Percentiles rank a stretch among this genome's conserved stretches.
Evolutionary conservation across 1,284 basidiomycete species (phyloP).

Genomic region (Ceratobasidium sp.): DNA sequence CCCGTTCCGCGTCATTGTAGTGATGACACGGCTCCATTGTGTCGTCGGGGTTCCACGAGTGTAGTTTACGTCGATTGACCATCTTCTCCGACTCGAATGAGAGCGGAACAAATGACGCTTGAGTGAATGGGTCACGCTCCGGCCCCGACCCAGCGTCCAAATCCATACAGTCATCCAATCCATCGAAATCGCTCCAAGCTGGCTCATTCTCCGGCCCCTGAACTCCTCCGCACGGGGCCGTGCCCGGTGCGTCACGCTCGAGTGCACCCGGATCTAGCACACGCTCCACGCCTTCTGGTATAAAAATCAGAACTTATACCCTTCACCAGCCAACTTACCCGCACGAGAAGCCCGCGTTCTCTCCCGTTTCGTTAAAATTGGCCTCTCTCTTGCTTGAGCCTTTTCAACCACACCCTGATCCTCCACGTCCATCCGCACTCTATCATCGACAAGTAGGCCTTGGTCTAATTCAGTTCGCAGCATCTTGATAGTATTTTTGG

Average conservation of each 20-base stretch:
- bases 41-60: not conserved
- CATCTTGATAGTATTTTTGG: not conserved
- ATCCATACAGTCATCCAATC: no score
- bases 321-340: constrained; percentile 15
- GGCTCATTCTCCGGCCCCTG: not conserved
- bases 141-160: no score
- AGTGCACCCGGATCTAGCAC: not conserved
- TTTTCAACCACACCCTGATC: no score
- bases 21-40: not conserved
- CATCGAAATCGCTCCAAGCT: not conserved
- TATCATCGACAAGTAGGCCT: not conserved
- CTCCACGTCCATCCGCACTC: not conserved
- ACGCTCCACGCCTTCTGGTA: not conserved
- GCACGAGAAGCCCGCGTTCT: not conserved
- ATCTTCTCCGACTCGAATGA: not conserved
- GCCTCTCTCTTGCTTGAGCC: no score
- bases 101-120: not conserved
- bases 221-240: not conserved
- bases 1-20: not conserved
- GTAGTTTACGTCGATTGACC: not conserved
- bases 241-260: not conserved
- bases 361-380: constrained; percentile 13
- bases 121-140: not conserved
- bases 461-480: not conserved
- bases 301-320: not conserved